Base-by-base conservation (phyloP, 495 filamentous ascomycete species). In the Xylaria bambusicola region DNA sequence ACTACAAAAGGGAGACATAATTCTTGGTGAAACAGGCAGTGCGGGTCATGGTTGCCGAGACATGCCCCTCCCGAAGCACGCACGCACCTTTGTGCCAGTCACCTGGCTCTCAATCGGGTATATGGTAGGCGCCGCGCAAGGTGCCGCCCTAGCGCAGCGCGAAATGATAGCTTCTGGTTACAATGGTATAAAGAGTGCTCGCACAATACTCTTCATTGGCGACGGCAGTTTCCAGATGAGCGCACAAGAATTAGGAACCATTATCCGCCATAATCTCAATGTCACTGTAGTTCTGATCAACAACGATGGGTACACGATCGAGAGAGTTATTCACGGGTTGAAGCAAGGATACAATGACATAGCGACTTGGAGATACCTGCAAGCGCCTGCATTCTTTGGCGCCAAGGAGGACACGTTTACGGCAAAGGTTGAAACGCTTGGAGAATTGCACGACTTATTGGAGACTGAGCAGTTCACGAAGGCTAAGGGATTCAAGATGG, bases 211-310 rank as follows among this genome's bases (percentile, higher is more conserved):
- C 24, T 90, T 91, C 61, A 88, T 89, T 20, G 90, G 90, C 36
- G 90, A 93, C 62, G 90, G 90, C 27, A 87, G 84, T 61, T 82
- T 90, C 57, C 88, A 93, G 65, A 76, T 93, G 61, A 91, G 88
- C 0, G 82, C 82, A 5, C 90, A 93, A 70, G 88, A 90, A 66
- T 56, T 93, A 45, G 86, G 85, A 60, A 89, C 87, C 18, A 90
- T 92, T 73, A 80, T 93, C 56, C 79, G 84, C 5, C 82, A 88
- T 51, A 79, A 83, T 13, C 77, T 93, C 24, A 87, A 86, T 48
- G 86, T 87, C 12, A 90, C 88, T 60, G 82, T 93, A 15, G 86
- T 84, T 55, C 79, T 87, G 27, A 77, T 87, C 47, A 84, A 84
- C 63, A 87, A 87, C 54, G 75, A 79, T 12, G 85, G 85, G 10